Evolutionary conservation across 2,329 filamentous ascomycete genomes (phyloP).

Genomic region (Clarireedia paspali): DNA sequence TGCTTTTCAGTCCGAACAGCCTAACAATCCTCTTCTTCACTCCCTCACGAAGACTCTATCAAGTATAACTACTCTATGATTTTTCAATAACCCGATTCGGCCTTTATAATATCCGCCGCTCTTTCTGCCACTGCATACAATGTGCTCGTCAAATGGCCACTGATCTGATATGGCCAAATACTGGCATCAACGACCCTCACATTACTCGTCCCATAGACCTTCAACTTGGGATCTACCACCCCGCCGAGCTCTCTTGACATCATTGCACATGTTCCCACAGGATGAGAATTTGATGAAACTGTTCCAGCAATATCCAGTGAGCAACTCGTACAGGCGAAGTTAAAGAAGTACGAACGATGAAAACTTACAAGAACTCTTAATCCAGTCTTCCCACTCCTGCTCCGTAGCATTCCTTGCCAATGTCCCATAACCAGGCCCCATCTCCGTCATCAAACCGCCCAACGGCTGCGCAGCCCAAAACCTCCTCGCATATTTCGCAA

Average conservation of each 20-base stretch:
- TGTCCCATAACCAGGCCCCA: conserved; percentile 7
- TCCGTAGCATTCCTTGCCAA: conserved; percentile 12
- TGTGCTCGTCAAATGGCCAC: conserved; percentile 16
- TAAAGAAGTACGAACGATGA: not conserved
- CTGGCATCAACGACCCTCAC: conserved; percentile 19
- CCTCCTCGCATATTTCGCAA: conserved; percentile 11
- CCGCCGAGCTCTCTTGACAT: conserved; percentile 13
- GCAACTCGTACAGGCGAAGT: not conserved
- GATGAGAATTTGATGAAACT: conserved; percentile 12
- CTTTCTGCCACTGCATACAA: conserved; percentile 19
- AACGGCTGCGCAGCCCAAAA: conserved; percentile 11
- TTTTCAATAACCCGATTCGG: not conserved
- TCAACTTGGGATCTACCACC: conserved; percentile 17
- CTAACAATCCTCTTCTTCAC: too few relatives aligned
- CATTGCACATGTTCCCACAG: conserved; percentile 18
- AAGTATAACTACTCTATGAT: not conserved
- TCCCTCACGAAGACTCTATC: not conserved
- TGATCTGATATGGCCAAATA: conserved; percentile 11
- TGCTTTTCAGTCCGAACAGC: too few relatives aligned
- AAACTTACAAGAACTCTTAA: conserved; percentile 11
- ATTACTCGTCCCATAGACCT: conserved; percentile 15
- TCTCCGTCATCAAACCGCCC: not conserved
- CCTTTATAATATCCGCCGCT: conserved; percentile 14
- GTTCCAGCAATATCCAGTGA: not conserved
- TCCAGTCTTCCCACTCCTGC: conserved; percentile 8